Conservation (phyloP, 2,329 filamentous ascomycete species). For the Sclerotinia glacialis region DNA sequence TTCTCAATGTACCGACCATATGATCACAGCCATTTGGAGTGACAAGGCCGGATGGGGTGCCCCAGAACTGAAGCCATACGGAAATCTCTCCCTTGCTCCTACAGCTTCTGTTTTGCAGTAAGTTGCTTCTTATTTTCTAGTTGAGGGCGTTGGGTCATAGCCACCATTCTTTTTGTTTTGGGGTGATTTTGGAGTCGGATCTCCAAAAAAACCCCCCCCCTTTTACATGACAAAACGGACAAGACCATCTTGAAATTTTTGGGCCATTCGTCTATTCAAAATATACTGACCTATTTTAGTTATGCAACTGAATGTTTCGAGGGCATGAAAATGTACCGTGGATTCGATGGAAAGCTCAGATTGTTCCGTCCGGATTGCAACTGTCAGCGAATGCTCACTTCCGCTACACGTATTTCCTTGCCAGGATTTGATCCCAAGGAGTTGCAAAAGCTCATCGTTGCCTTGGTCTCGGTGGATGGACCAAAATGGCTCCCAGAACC, state of each 20-base stretch:
- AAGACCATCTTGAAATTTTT: background rate
- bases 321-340: slow-evolving; percentile 79
- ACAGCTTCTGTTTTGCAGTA: slow-evolving; percentile 73
- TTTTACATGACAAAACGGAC: background rate
- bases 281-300: slow-evolving; percentile 3
- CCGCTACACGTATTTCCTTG: slow-evolving; percentile 65
- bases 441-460: slow-evolving; percentile 70
- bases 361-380: slow-evolving; percentile 63
- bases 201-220: background rate
- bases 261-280: background rate
- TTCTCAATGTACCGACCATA: slow-evolving; percentile 69
- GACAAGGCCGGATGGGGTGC: slow-evolving; percentile 64
- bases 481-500: slow-evolving; percentile 75
- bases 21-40: slow-evolving; percentile 74
- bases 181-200: background rate
- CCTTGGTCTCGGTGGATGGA: slow-evolving; percentile 70
- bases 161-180: background rate
- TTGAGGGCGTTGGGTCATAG: slow-evolving; percentile 3
- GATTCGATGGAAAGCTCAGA: slow-evolving; percentile 61
- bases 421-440: slow-evolving; percentile 69
- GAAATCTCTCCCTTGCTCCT: slow-evolving; percentile 73
- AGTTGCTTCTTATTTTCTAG: slow-evolving; percentile 6
- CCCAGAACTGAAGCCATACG: slow-evolving; percentile 75
- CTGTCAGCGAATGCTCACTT: slow-evolving; percentile 49
- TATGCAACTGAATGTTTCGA: slow-evolving; percentile 93